Percentiles rank a stretch among this genome's conserved stretches.
Conservation (phyloP, 2,329 filamentous ascomycete genomes). For the Herpotrichia juniperi region DNA sequence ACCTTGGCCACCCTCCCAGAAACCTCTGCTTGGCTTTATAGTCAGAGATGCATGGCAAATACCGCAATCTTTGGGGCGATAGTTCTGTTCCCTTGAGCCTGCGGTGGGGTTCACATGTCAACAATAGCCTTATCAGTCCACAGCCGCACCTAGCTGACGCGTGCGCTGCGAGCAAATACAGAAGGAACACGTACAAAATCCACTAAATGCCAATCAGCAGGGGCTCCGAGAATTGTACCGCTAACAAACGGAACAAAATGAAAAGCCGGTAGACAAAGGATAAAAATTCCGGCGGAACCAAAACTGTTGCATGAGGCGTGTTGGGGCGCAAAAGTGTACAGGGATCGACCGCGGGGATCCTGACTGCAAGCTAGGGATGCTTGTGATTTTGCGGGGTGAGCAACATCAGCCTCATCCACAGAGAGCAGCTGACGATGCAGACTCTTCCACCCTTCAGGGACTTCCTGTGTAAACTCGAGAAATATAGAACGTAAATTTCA, state of each 20-base stretch:
- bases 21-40: conserved; percentile 65
- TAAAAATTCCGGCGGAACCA: neutral
- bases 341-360: conserved; percentile 11
- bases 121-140: too few species aligned
- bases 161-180: neutral
- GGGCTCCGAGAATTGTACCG: conserved; percentile 5
- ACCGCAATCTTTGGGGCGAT: conserved; percentile 74
- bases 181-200: conserved; percentile 23
- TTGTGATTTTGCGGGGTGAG: conserved; percentile 9
- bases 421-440: conserved; percentile 8
- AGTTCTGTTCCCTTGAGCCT: conserved; percentile 79
- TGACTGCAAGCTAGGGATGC: neutral
- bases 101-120: conserved; percentile 15
- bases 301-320: conserved; percentile 7
- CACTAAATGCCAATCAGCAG: conserved; percentile 18
- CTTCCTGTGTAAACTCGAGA: neutral
- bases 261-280: neutral
- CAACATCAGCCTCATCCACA: conserved; percentile 1
- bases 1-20: conserved; percentile 83
- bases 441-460: neutral
- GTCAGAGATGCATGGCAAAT: conserved; percentile 75
- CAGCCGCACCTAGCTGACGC: neutral
- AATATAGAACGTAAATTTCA: conserved; percentile 6
- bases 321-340: conserved; percentile 11
- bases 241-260: conserved; percentile 1